Conservation (phyloP, 2,329 filamentous ascomycete species). For the Daldinia sp. region DNA sequence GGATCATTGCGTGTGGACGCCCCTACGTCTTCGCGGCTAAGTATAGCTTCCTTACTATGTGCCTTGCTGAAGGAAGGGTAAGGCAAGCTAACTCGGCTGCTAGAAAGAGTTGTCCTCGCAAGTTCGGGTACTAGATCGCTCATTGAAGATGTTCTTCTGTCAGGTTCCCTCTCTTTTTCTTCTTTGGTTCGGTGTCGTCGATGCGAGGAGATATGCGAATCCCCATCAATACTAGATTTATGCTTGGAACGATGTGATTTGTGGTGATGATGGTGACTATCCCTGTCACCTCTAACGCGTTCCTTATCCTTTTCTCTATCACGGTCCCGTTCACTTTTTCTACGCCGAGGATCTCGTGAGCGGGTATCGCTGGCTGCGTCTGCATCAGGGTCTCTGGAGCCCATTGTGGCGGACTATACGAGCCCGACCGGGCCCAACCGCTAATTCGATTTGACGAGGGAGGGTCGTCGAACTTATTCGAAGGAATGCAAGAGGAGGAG, state of each 20-base stretch:
- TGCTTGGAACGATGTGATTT: slow-evolving; percentile 43
- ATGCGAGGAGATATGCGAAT: slow-evolving; percentile 41
- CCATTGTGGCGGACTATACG: slow-evolving; percentile 42
- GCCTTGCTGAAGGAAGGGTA: slow-evolving; percentile 66
- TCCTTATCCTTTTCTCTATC: slow-evolving; percentile 39
- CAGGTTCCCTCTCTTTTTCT: slow-evolving; percentile 46
- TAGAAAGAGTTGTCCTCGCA: slow-evolving; percentile 35
- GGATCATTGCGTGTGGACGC: slow-evolving; percentile 52
- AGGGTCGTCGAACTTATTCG: slow-evolving; percentile 22
- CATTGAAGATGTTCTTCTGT: slow-evolving; percentile 45
- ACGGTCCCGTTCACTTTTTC: slow-evolving; percentile 37
- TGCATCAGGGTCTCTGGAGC: slow-evolving; percentile 41
- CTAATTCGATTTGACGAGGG: slow-evolving; percentile 31
- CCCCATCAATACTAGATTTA: slow-evolving; percentile 39
- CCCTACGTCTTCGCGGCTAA: slow-evolving; percentile 63
- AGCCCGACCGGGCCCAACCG: slow-evolving; percentile 47
- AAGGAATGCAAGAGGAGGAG: slow-evolving; percentile 14
- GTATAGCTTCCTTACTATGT: slow-evolving; percentile 86
- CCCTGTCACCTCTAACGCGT: slow-evolving; percentile 32
- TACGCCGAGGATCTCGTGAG: slow-evolving; percentile 38
- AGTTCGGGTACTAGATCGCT: slow-evolving; percentile 47
- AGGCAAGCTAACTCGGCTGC: slow-evolving; percentile 46
- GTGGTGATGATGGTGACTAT: slow-evolving; percentile 40
- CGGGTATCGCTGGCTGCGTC: slow-evolving; percentile 39
- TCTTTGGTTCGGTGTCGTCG: slow-evolving; percentile 47